Base-by-base conservation (phyloP, 805 yeast genomes). In the Scheffersomyces ergatensis region DNA sequence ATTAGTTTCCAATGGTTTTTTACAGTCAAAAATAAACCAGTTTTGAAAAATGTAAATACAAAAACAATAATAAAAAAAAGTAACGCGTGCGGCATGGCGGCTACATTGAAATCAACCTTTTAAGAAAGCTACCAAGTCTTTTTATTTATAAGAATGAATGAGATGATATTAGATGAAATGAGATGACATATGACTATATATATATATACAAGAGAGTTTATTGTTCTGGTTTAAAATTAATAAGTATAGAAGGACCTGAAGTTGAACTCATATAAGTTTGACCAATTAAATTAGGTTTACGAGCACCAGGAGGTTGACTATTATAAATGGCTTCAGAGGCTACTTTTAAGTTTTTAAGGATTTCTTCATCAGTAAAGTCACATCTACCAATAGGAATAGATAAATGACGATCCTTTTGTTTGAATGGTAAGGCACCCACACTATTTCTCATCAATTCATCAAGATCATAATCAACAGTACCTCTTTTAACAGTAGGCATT, bases 401-500 rank as follows among this genome's bases (percentile, higher is more conserved):
- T 36, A 89, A 69, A 45, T 72, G 70, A 34, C 74, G 70, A 33
- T 75, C 78, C 51, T 74, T 77, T 65, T 89, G 95, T 70, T 86
- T 86, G 73, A 86, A 89, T 14, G 88, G 83, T 53, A 80, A 72
- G 31, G 86, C 77, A 23, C 93, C 93, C 33, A 80, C 64, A 37
- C 81, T 78, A 7, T 70, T 65, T 27, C 62, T 55, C 44, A 90
- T 72, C 43, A 83, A 64, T 6, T 61, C 60, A 16, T 66, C 67
- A 23, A 89, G 65, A 52, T 89, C 80, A n/a, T 78, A 76, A 12
- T 44, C 49, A 7, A 92, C 93, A 1, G 97, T 89, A 14, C 96
- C 96, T 57, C 82, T 85, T 67, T 89, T 89, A 12, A 77, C 82
- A 33, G 77, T 76, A 35, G 99, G 98, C 86, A 90, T 83, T 51